Conservation (phyloP, 2,329 filamentous ascomycete species). For the Aspergillus sclerotialis region DNA sequence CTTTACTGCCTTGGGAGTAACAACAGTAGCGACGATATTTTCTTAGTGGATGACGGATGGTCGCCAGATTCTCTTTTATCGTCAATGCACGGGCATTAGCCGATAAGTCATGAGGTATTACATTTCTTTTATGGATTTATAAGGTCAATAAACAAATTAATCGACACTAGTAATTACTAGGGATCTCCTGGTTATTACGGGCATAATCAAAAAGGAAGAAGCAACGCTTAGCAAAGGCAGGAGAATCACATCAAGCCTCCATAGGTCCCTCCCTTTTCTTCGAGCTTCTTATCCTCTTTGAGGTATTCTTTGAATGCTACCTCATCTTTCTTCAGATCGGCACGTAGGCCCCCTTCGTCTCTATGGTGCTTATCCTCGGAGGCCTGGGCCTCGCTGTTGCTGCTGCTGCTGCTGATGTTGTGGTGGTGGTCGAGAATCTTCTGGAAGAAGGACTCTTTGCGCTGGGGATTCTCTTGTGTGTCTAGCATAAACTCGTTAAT, state of each 20-base stretch:
- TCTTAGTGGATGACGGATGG: constrained; percentile 13
- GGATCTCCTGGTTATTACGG: too few relatives aligned
- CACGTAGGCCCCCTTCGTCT: background rate
- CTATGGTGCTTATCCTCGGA: background rate
- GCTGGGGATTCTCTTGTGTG: background rate
- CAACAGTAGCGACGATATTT: background rate
- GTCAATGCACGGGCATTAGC: constrained; percentile 15
- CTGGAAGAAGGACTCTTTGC: background rate
- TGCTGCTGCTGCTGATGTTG: too few relatives aligned
- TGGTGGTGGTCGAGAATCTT: background rate
- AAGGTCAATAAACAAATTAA: too few relatives aligned
- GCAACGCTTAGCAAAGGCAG: too few relatives aligned
- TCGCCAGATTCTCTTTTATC: constrained; percentile 17
- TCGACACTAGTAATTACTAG: too few relatives aligned
- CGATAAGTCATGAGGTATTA: too few relatives aligned
- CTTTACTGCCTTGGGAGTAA: constrained; percentile 8
- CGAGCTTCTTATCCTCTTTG: background rate
- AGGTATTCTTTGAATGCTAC: background rate
- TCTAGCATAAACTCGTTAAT: too few relatives aligned
- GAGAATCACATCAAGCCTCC: background rate
- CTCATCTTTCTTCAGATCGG: background rate
- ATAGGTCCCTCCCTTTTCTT: background rate
- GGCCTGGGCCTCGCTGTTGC: background rate
- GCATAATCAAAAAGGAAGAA: too few relatives aligned
- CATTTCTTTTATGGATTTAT: too few relatives aligned